phyloP scores from a whole-genome alignment of 345 rosid genomes.

The Orychophragmus violaceus region DNA sequence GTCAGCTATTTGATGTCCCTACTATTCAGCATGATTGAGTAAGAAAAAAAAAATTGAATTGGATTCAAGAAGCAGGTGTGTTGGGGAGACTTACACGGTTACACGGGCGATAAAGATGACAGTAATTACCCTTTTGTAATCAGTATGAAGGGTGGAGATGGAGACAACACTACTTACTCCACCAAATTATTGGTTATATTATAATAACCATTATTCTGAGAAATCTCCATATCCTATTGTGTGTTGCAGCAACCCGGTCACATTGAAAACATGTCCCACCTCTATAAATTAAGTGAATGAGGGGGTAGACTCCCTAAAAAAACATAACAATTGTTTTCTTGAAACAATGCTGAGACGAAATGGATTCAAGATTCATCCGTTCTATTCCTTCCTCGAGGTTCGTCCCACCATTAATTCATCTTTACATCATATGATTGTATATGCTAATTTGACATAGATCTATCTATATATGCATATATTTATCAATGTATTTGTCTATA shows the following conservation, averaged over 20 bases:
- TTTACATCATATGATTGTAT: not conserved
- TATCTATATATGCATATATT: not conserved
- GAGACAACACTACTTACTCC: slow-evolving; percentile 18
- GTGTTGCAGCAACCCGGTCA: no score
- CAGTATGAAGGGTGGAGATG: slow-evolving; percentile 18
- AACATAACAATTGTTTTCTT: not conserved
- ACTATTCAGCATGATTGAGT: no score
- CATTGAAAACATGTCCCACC: no score
- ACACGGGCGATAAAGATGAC: not conserved
- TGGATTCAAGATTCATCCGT: slow-evolving; percentile 4
- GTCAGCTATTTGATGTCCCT: no score
- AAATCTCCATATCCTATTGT: no score
- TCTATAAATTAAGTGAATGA: not conserved
- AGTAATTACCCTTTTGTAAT: no score
- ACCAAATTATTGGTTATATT: no score
- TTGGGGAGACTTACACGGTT: not conserved
- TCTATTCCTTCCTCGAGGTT: not conserved
- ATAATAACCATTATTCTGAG: no score
- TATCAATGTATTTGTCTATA: no score
- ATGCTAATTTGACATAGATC: not conserved
- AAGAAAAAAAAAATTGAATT: no score
- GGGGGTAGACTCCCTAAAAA: not conserved
- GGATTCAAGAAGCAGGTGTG: not conserved
- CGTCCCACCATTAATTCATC: not conserved
- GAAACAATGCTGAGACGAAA: not conserved